Evolutionary conservation across 306 rosid genomes (phyloP).

Genomic region (Geum urbanum): DNA sequence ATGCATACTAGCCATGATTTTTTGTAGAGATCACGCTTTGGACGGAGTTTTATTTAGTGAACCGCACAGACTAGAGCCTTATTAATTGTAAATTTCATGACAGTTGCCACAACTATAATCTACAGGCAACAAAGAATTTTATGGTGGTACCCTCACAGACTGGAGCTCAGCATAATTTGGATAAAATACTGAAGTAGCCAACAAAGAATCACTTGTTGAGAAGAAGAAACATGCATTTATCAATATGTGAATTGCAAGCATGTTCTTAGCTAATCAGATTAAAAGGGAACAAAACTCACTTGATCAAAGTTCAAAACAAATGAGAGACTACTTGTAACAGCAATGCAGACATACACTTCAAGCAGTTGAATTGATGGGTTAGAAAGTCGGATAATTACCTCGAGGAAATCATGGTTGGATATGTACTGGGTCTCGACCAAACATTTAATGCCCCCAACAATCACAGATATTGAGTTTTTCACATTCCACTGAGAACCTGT

Average conservation of each 20-base stretch:
- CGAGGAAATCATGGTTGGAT: conserved; percentile 85
- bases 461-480: conserved; percentile 48
- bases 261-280: not conserved
- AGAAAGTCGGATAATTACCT: conserved; percentile 47
- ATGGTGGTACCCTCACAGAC: not conserved
- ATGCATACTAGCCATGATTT: not conserved
- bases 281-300: too few species aligned
- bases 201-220: not conserved
- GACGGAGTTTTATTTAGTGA: not conserved
- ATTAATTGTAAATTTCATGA: not conserved
- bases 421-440: conserved; percentile 57
- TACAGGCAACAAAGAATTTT: not conserved
- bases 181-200: not conserved
- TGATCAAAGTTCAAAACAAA: not conserved
- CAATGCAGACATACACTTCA: not conserved
- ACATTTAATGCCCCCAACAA: conserved; percentile 58
- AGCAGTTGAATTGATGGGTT: not conserved
- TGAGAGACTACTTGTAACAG: not conserved
- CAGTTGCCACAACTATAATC: not conserved
- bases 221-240: not conserved
- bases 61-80: not conserved
- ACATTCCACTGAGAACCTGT: conserved; percentile 46
- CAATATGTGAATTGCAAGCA: not conserved
- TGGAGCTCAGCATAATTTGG: not conserved
- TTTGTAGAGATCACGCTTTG: not conserved